phyloP scores from a whole-genome alignment of 169 alveolate genomes.

The Eimeria sp. region DNA sequence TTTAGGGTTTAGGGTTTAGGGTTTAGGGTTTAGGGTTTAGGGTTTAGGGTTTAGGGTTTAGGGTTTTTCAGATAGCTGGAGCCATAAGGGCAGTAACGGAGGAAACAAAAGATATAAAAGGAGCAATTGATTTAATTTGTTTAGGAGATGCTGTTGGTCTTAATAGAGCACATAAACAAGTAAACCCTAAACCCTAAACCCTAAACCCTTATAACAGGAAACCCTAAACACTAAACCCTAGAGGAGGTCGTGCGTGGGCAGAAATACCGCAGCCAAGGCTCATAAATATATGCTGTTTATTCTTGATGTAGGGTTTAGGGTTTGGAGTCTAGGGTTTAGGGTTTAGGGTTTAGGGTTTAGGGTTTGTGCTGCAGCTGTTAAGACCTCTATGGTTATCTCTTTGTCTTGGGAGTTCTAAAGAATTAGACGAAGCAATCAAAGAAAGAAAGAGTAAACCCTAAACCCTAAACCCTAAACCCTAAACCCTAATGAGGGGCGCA shows the following conservation, averaged over 20 bases:
- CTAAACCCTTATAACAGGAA: not conserved
- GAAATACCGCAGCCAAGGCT: not conserved
- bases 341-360: slow-evolving; percentile 4
- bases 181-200: not conserved
- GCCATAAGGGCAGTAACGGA: not conserved
- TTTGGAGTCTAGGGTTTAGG: not conserved
- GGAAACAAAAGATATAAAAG: not conserved
- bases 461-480: not conserved
- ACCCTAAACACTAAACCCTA: not conserved
- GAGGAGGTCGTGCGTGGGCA: not conserved
- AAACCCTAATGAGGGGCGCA: not conserved
- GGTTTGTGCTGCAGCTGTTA: not conserved
- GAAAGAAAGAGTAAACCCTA: not conserved
- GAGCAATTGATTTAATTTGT: not conserved
- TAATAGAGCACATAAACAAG: not conserved
- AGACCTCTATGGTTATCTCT: not conserved
- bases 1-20: not conserved
- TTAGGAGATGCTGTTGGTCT: not conserved
- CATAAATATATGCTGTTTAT: not conserved
- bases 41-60: not conserved
- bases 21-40: not conserved
- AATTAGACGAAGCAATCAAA: not conserved
- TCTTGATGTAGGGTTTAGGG: not conserved
- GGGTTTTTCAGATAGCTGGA: not conserved
- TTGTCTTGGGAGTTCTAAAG: not conserved